phyloP scores from a whole-genome alignment of 768 basidiomycete species.

The Hebeloma cylindrosporum region DNA sequence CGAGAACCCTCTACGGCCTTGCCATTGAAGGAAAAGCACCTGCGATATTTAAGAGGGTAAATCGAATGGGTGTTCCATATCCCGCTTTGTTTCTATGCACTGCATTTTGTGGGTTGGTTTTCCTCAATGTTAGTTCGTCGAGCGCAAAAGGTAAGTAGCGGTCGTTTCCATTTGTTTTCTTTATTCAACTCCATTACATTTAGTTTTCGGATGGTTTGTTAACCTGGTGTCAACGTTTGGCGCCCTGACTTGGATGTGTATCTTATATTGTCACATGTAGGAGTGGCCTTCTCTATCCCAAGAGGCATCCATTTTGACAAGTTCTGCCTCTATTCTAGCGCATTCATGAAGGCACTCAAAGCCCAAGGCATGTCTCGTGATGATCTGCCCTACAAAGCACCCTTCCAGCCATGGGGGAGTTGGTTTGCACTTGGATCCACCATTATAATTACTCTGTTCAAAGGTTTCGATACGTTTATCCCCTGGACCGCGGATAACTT shows the following conservation, averaged over 20 bases:
- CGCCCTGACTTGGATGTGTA: constrained; percentile 51
- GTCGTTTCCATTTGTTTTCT: constrained; percentile 21
- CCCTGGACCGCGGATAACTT: constrained; percentile 57
- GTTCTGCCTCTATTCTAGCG: constrained; percentile 22
- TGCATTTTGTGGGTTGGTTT: constrained; percentile 55
- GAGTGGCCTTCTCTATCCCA: constrained; percentile 17
- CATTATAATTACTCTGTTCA: constrained; percentile 55
- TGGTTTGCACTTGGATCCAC: constrained; percentile 59
- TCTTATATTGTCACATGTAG: constrained; percentile 61
- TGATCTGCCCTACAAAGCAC: constrained; percentile 50
- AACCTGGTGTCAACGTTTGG: constrained; percentile 50
- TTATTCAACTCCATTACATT: constrained; percentile 28
- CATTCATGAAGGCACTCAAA: constrained; percentile 45
- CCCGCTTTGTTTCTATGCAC: constrained; percentile 55
- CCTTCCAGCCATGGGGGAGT: constrained; percentile 62
- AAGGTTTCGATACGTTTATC: constrained; percentile 53
- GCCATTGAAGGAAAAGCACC: constrained; percentile 52
- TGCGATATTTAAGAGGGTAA: constrained; percentile 42
- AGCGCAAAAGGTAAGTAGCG: constrained; percentile 45
- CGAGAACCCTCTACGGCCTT: constrained; percentile 48
- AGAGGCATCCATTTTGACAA: neutral
- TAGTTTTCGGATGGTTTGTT: constrained; percentile 52
- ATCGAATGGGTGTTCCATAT: constrained; percentile 47
- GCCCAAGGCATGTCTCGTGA: constrained; percentile 43
- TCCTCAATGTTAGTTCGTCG: constrained; percentile 52